Base-by-base conservation (phyloP, 2,329 filamentous ascomycete species). In the Fonsecaea erecta region DNA sequence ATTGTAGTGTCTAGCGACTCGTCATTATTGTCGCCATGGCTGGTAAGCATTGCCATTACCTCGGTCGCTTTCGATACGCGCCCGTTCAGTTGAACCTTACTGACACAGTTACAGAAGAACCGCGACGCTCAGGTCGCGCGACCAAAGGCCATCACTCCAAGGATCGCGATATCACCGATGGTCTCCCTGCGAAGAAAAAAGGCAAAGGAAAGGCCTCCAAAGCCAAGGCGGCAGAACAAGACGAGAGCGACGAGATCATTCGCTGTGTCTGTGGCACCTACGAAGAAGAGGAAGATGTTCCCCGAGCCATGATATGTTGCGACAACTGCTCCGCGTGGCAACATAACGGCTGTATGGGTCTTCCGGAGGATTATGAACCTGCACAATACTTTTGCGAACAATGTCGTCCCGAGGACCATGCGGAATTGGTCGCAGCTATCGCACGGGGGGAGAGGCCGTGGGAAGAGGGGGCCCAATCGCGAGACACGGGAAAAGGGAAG, bases 101-200 rank as follows among this genome's bases (percentile, higher is more conserved):
- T 67, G 34, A 63, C 57, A 30, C 30, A 34, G 37, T 52, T 8
- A 34, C 77, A 90, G 88, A 90, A 71, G 94, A 97, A 85, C 91
- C 93, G 65, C 90, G 95, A 77, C 91, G 95, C 76, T 99, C 95
- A 51, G 93, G 95, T 70, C 90, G 95, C 74, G 93, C 94, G 73
- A 99, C 95, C 70, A 99, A 99, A 77, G 95, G 95, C 76, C 93
- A 97, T 74, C 93, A 98, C 79, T 90, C 88, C 28, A 97, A 97
- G 79, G 90, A 90, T 70, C 89, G 92, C 72, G 93, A 97, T 75
- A 84, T 78, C 56, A 63, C 90, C 62, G 85, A 91, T 71, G 90
- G 92, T 53, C 78, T 80, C 16, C 76, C 81, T 72, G 72, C 75
- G 52, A 80, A 79, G 63, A 74, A 78, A 64, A 85, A 84, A 74